phyloP scores from a whole-genome alignment of 352 stramenopile genomes.

The Pythium rhizo-oryzae region DNA sequence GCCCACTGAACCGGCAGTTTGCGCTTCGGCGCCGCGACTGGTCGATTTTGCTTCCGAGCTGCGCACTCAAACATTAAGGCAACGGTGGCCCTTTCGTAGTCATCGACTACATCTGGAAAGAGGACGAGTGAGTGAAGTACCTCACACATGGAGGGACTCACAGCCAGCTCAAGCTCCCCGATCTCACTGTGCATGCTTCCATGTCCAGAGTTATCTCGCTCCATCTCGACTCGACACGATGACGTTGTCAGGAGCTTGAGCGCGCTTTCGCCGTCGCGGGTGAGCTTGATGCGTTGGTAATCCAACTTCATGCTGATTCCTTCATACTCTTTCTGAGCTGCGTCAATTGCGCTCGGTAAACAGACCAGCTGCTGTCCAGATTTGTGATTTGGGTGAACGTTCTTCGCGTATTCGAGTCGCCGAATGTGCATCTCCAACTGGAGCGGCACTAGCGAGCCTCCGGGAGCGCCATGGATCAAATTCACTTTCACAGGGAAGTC shows the following conservation, averaged over 20 bases:
- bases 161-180: background rate
- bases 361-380: background rate
- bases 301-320: slow-evolving; percentile 14
- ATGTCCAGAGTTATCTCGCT: slow-evolving; percentile 7
- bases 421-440: slow-evolving; percentile 5
- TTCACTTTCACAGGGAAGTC: slow-evolving; percentile 15
- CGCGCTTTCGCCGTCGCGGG: background rate
- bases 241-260: background rate
- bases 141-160: slow-evolving; percentile 21
- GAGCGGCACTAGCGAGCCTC: slow-evolving; percentile 5
- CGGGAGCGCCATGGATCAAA: slow-evolving; percentile 9
- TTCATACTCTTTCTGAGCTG: background rate
- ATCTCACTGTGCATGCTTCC: slow-evolving; percentile 15
- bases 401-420: slow-evolving; percentile 12
- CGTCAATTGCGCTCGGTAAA: background rate
- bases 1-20: slow-evolving; percentile 19
- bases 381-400: background rate
- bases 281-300: slow-evolving; percentile 13
- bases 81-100: slow-evolving; percentile 16
- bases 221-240: slow-evolving; percentile 13
- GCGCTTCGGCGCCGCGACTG: background rate
- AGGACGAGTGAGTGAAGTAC: slow-evolving; percentile 24
- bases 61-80: slow-evolving; percentile 22
- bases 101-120: slow-evolving; percentile 27
- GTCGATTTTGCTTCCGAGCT: background rate